phyloP scores from a whole-genome alignment of 2,329 filamentous ascomycete species.

The Claviceps sp. region DNA sequence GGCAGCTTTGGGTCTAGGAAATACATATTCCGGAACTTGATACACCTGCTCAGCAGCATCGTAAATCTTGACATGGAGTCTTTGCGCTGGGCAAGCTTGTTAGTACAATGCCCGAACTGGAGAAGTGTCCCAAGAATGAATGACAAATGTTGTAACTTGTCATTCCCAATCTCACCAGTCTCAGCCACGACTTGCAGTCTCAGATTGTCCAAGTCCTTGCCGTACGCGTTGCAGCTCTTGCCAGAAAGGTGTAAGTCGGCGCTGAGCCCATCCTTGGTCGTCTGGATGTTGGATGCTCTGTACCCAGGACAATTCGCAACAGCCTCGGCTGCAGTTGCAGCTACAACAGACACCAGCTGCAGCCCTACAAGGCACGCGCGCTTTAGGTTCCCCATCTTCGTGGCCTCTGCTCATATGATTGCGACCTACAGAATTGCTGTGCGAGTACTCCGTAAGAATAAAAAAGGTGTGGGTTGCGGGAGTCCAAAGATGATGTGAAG shows the following conservation, averaged over 20 bases:
- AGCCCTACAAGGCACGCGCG: background rate
- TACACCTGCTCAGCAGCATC: slow-evolving; percentile 53
- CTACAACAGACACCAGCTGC: background rate
- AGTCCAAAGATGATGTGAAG: too few relatives aligned
- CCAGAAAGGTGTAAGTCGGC: slow-evolving; percentile 59
- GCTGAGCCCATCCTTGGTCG: slow-evolving; percentile 41
- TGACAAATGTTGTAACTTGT: background rate
- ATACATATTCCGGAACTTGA: slow-evolving; percentile 52
- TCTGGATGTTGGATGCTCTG: slow-evolving; percentile 43
- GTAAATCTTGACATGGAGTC: slow-evolving; percentile 59
- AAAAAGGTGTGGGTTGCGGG: too few relatives aligned
- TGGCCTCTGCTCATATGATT: background rate
- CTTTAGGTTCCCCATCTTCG: background rate
- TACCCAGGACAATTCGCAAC: slow-evolving; percentile 48
- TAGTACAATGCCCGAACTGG: background rate
- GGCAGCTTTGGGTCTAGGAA: slow-evolving; percentile 40
- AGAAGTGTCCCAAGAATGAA: background rate
- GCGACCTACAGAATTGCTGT: too few relatives aligned
- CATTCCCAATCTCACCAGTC: slow-evolving; percentile 12
- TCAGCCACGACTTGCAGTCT: slow-evolving; percentile 19
- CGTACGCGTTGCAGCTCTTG: slow-evolving; percentile 60
- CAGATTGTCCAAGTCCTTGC: slow-evolving; percentile 20
- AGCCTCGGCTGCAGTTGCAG: background rate
- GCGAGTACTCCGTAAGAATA: too few relatives aligned
- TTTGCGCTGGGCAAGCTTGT: slow-evolving; percentile 20